Percentiles rank a stretch among this genome's conserved stretches.
These are phyloP conservation scores for Leishmania aethiopica DNA, from an alignment of 208 protist genomes.

Conservation along the genomic window DNA sequence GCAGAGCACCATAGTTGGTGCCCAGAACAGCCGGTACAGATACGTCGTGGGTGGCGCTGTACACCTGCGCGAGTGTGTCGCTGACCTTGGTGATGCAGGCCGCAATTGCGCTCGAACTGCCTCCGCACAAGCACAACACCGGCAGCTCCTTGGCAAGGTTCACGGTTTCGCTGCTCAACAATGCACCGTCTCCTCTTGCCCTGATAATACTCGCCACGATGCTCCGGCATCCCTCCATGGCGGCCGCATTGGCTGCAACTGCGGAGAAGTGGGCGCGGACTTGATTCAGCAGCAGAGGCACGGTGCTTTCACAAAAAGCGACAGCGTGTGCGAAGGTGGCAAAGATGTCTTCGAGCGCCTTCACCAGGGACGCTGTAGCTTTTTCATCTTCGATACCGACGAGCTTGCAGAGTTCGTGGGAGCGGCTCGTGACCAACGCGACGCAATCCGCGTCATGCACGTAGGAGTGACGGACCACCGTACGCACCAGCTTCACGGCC, in stretches of 20 bases:
- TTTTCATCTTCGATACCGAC: conserved; percentile 22
- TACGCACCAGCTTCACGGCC: conserved; percentile 39
- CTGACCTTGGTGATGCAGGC: conserved; percentile 23
- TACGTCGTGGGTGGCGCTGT: conserved; percentile 13
- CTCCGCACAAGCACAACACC: conserved; percentile 14
- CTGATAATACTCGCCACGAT: conserved; percentile 19
- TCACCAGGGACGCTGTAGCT: conserved; percentile 4
- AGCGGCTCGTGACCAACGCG: conserved; percentile 15
- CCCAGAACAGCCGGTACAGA: conserved; percentile 14
- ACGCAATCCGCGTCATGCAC: conserved; percentile 6
- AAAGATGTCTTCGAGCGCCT: conserved; percentile 28
- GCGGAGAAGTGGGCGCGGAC: conserved; percentile 19
- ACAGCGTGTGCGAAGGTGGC: conserved; percentile 1
- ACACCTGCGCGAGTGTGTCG: conserved; percentile 22
- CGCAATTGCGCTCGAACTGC: conserved; percentile 4
- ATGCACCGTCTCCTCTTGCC: conserved; percentile 1
- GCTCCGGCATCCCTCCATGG: conserved; percentile 23
- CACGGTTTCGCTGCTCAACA: neutral
- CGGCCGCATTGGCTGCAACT: conserved; percentile 14
- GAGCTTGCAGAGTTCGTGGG: conserved; percentile 21
- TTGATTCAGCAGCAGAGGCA: conserved; percentile 21
- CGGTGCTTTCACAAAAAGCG: conserved; percentile 2
- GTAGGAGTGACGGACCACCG: conserved; percentile 25
- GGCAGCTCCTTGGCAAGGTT: conserved; percentile 18
- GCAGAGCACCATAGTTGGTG: conserved; percentile 14